phyloP scores from a whole-genome alignment of 1,284 basidiomycete species.

The Porphyrellus sp. region DNA sequence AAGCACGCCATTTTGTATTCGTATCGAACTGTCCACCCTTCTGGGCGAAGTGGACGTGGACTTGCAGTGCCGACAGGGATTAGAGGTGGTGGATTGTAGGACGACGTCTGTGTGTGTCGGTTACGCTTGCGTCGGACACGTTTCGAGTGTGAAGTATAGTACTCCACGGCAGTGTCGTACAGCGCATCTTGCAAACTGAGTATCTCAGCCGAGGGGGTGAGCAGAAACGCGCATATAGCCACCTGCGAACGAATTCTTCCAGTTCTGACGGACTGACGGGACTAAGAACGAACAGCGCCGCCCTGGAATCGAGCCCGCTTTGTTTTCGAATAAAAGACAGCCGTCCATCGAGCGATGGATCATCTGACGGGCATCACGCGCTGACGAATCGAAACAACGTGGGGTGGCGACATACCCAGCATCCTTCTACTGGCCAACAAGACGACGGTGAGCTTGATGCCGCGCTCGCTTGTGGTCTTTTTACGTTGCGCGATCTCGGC shows the following conservation, averaged over 20 bases:
- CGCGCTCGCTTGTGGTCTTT: constrained; percentile 75
- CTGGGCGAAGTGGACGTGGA: constrained; percentile 64
- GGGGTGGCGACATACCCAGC: constrained; percentile 51
- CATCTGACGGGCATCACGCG: constrained; percentile 51
- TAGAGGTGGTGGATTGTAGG: constrained; percentile 43
- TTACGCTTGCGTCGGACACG: constrained; percentile 87
- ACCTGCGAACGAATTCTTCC: constrained; percentile 82
- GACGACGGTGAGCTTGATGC: constrained; percentile 92
- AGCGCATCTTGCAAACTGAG: constrained; percentile 81
- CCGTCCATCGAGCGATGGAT: constrained; percentile 77
- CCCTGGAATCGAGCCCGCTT: constrained; percentile 86
- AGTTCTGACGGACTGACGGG: constrained; percentile 83
- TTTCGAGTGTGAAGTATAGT: constrained; percentile 90
- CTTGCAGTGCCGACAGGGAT: constrained; percentile 42
- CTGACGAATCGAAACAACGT: not conserved
- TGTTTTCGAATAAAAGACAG: constrained; percentile 84
- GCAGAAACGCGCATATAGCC: not conserved
- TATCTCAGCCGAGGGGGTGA: constrained; percentile 7
- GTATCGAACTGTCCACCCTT: constrained; percentile 95
- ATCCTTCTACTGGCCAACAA: constrained; percentile 85
- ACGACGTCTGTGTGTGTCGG: constrained; percentile 56
- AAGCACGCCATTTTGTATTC: constrained; percentile 97
- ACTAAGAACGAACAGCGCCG: constrained; percentile 90
- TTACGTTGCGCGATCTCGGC: constrained; percentile 78
- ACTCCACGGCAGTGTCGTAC: constrained; percentile 85